phyloP scores from a whole-genome alignment of 2,329 filamentous ascomycete genomes.

The Ophidiomyces ophidiicola region DNA sequence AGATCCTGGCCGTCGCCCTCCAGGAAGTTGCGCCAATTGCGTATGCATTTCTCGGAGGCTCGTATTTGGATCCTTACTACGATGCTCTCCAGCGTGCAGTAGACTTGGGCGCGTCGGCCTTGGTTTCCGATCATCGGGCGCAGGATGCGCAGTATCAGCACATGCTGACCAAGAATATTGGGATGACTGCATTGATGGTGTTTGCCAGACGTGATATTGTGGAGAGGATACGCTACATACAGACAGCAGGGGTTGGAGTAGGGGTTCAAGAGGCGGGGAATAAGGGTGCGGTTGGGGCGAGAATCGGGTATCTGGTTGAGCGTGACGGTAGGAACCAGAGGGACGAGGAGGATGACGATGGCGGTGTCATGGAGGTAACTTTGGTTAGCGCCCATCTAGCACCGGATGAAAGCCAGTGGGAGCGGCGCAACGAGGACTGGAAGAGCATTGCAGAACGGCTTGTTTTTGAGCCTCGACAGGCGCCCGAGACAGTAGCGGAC shows the following conservation, averaged over 20 bases:
- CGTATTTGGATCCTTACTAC: slow-evolving; percentile 65
- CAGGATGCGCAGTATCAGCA: slow-evolving; percentile 50
- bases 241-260: slow-evolving; percentile 71
- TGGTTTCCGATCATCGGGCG: neutral
- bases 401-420: slow-evolving; percentile 68
- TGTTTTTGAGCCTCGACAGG: slow-evolving; percentile 49
- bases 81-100: slow-evolving; percentile 59
- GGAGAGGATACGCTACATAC: slow-evolving; percentile 50
- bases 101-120: slow-evolving; percentile 47
- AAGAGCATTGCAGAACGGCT: slow-evolving; percentile 65
- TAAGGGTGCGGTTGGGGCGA: slow-evolving; percentile 78
- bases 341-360: slow-evolving; percentile 22
- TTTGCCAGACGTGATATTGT: slow-evolving; percentile 56
- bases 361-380: slow-evolving; percentile 49
- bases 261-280: slow-evolving; percentile 84
- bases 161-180: slow-evolving; percentile 60
- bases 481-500: slow-evolving; percentile 13
- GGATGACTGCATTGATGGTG: slow-evolving; percentile 81
- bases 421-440: slow-evolving; percentile 78
- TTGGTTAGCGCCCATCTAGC: slow-evolving; percentile 83
- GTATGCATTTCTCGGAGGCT: slow-evolving; percentile 73
- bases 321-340: too few species aligned
- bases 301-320: slow-evolving; percentile 47
- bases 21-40: slow-evolving; percentile 83
- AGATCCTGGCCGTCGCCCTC: slow-evolving; percentile 55